Evolutionary conservation across 2,329 filamentous ascomycete genomes (phyloP).

Genomic region (Fusarium sororula): DNA sequence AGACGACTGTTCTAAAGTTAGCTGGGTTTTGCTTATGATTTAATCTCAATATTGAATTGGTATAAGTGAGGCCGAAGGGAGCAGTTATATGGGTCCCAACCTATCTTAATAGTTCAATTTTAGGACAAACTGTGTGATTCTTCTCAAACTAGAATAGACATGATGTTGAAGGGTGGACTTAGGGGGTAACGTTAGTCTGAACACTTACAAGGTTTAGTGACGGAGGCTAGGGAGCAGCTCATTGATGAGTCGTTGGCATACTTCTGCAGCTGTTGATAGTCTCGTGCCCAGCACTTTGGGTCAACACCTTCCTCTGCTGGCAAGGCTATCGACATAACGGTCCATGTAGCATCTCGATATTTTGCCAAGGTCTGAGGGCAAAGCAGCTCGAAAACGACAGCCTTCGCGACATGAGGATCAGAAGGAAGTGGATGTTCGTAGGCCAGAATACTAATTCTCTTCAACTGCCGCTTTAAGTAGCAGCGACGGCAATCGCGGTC

Average conservation of each 20-base stretch:
- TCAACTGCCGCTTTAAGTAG: constrained; percentile 39
- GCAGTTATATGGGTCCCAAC: background rate
- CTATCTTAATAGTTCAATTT: no score
- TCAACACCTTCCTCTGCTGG: constrained; percentile 21
- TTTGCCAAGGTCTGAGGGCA: constrained; percentile 47
- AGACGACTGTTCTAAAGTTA: constrained; percentile 32
- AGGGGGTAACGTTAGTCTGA: background rate
- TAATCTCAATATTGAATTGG: no score
- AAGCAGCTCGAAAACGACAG: constrained; percentile 53
- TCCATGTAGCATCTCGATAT: constrained; percentile 56
- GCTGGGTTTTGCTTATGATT: background rate
- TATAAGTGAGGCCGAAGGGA: background rate
- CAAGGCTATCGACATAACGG: constrained; percentile 46
- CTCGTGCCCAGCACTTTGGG: constrained; percentile 38
- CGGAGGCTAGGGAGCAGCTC: constrained; percentile 42
- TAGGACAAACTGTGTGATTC: background rate
- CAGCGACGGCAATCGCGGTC: constrained; percentile 49
- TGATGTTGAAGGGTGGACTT: background rate
- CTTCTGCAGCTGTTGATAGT: constrained; percentile 35
- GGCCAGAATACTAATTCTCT: constrained; percentile 47
- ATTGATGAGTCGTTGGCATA: constrained; percentile 20
- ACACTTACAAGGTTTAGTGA: constrained; percentile 45
- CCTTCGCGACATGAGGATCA: constrained; percentile 42
- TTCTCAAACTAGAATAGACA: background rate
- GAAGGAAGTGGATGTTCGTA: constrained; percentile 54